These are phyloP conservation scores for Lachnellula arida DNA, from an alignment of 2,329 filamentous ascomycete genomes.

Conservation along the genomic window DNA sequence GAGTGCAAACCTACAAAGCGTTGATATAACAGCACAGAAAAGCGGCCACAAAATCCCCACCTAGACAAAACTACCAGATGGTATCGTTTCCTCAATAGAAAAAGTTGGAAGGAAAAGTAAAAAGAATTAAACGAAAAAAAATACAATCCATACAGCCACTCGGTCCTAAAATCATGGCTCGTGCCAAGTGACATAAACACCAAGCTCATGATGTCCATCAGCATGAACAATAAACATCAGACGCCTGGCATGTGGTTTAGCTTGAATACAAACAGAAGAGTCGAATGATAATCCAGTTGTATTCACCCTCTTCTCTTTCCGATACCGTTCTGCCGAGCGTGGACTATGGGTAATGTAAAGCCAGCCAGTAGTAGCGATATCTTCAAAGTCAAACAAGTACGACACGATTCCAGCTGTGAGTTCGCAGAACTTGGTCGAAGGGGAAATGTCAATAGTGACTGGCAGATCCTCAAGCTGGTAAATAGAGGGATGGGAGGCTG, in stretches of 20 bases:
- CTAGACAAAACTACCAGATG: too few relatives aligned
- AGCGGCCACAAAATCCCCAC: too few relatives aligned
- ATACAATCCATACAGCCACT: too few relatives aligned
- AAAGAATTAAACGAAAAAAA: too few relatives aligned
- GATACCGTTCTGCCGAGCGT: not conserved
- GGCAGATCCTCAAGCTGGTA: not conserved
- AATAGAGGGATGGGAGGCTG: not conserved
- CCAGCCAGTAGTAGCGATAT: not conserved
- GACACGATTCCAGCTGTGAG: not conserved
- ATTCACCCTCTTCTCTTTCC: not conserved
- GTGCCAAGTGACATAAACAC: not conserved
- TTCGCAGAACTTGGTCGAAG: not conserved
- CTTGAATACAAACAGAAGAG: not conserved
- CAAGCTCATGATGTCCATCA: not conserved
- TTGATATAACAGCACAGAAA: too few relatives aligned
- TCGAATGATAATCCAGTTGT: not conserved
- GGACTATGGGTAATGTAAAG: not conserved
- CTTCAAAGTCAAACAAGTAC: not conserved
- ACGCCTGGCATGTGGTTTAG: not conserved
- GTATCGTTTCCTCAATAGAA: too few relatives aligned
- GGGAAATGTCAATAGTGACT: not conserved
- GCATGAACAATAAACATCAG: not conserved
- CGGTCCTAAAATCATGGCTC: not conserved
- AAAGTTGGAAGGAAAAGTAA: too few relatives aligned
- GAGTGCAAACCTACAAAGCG: too few relatives aligned